Evolutionary conservation across 768 basidiomycete species (phyloP), one percentile per base, ranked within the genome.

Genomic region (Lactifluus subvellereus): DNA sequence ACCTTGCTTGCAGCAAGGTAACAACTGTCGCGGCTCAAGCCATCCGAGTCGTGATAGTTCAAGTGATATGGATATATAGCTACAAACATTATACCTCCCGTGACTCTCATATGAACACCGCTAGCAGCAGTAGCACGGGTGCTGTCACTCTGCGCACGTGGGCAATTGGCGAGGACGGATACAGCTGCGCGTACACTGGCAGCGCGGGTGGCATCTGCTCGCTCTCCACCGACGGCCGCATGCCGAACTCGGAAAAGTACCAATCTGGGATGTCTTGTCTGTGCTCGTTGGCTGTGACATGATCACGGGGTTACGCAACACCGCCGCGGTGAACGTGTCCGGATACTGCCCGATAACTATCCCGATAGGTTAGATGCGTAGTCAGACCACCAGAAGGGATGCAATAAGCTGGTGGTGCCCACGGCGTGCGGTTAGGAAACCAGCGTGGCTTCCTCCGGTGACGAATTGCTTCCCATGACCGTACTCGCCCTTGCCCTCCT

Each of bases 231-330:
- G 62, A 53, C 1, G 58, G 57, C 6, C 63, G 54, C 30, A 70
- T 32, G 8, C 61, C 69, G 35, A 71, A 69, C 55, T 77, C 74
- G 48, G 30, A 51, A 62, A 67, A 70, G 20, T 66, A 74, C 75
- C 75, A 75, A 45, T 76, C 74, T 2, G 74, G 75, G 49, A 76
- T n/a, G n/a, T n/a, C n/a, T n/a, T 76, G 60, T 77, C 76, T 7
- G 71, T 72, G 40, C 64, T 65, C 4, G 60, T 35, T 1, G 66
- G 66, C 47, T 71, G 73, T 14, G 72, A 61, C 30, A 70, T 60
- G 54, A 69, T 71, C 20, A 77, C 76, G 0, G 75, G 74, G 53
- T 77, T 77, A 20, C 74, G 68, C 60, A 75, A 62, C 22, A 72
- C 70, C 2, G 68, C 67, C 0, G 74, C 74, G 27, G 68, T 67